Conservation (phyloP, 345 rosid genomes). For the Microcos paniculata region DNA sequence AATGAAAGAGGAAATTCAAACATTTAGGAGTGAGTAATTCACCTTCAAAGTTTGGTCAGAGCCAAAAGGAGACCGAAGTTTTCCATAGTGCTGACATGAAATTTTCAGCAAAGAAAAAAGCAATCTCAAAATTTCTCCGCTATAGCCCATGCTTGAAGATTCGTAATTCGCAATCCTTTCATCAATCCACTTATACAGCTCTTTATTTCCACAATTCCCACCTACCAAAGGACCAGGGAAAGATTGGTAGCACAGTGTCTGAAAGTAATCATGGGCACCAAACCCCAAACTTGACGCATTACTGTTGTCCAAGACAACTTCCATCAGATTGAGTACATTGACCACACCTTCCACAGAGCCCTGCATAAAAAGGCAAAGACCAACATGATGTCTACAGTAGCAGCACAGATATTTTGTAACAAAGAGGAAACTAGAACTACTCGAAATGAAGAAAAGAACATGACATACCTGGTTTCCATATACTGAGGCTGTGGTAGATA, state of each 20-base stretch:
- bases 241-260: constrained; percentile 63
- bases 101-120: constrained; percentile 86
- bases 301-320: constrained; percentile 52
- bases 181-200: constrained; percentile 91
- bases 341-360: constrained; percentile 51
- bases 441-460: background rate
- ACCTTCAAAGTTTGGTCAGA: constrained; percentile 62
- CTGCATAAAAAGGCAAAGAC: constrained; percentile 34
- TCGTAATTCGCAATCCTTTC: constrained; percentile 70
- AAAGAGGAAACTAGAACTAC: constrained; percentile 7
- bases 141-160: constrained; percentile 52
- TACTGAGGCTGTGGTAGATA: constrained; percentile 42
- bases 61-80: constrained; percentile 94
- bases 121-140: constrained; percentile 64
- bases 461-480: constrained; percentile 72
- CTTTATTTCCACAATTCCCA: constrained; percentile 87
- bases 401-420: background rate
- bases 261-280: constrained; percentile 56
- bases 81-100: constrained; percentile 93
- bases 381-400: constrained; percentile 8
- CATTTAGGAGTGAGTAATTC: constrained; percentile 9
- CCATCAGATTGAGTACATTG: constrained; percentile 74
- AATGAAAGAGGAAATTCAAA: background rate
- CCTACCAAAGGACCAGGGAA: constrained; percentile 96
- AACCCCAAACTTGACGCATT: constrained; percentile 42